Base-by-base conservation (phyloP, 164 flowering plant species). In the Vitis riparia region DNA sequence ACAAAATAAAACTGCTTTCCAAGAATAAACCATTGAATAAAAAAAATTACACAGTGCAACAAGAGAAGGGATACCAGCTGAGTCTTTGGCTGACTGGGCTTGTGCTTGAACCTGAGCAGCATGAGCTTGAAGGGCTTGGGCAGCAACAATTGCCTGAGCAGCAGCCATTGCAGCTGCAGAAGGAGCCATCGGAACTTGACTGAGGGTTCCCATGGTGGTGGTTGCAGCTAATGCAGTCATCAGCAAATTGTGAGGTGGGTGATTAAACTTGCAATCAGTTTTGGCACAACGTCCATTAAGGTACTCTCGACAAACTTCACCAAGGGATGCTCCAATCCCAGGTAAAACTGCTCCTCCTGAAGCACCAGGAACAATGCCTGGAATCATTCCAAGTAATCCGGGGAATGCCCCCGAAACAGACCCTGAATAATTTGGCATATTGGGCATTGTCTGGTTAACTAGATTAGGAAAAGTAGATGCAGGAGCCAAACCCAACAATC, bases 161-260 rank as follows among this genome's bases (percentile, higher is more conserved):
- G 99, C 99, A 72, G 99, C 99, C 99, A 93, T 96, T 61, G 99
- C 99, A 67, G 99, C 99, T 12, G 99, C 99, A 71, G 99, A 92
- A 72, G 99, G 99, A n/a, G 99, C 94, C 99, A 95, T 95, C 4
- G 99, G 98, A 48, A 87, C 95, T 80, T 96, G 99, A 78, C 95
- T 96, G 32, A 91, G 72, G 49, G 87, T 86, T 66, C 99, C 97
- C 95, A 93, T 87, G 51, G 80, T 79, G 13, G 92, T 88, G 7
- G 91, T 85, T 56, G 98, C 87, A 73, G 97, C 88, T 73, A 96
- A 73, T 7, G 97, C 94, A 72, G 93, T 84, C 97, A 92, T 91
- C 67, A 96, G 80, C 72, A 93, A 75, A 79, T 87, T 92, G 58
- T 92, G 98, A 17, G 97, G 95, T 3, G 99, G 99, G 68, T 96